phyloP scores from a whole-genome alignment of 2,329 filamentous ascomycete species.

The Magnaporthales sp. region DNA sequence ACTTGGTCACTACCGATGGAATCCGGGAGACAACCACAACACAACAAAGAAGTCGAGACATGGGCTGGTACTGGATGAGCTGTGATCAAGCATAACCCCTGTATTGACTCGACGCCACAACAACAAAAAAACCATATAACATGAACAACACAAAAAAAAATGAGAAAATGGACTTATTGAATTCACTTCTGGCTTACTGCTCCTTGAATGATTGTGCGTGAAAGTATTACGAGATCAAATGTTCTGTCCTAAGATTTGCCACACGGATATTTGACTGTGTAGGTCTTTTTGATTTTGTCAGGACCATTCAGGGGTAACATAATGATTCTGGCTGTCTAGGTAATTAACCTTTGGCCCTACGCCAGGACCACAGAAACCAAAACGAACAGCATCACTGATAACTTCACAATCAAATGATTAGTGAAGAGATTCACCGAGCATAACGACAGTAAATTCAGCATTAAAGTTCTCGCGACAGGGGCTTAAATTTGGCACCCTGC shows the following conservation, averaged over 20 bases:
- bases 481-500: not conserved
- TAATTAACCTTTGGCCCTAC: no score
- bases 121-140: not conserved
- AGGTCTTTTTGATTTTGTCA: no score
- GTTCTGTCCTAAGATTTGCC: no score
- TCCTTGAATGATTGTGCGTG: not conserved
- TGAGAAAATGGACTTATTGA: not conserved
- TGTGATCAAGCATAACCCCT: not conserved
- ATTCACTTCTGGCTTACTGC: constrained; percentile 2
- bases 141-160: constrained; percentile 3
- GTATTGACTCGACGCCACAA: not conserved
- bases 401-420: no score
- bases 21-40: not conserved
- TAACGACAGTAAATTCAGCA: not conserved
- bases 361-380: no score
- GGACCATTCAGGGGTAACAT: no score
- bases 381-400: not conserved
- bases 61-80: not conserved
- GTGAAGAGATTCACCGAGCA: not conserved
- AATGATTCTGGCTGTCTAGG: no score
- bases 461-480: not conserved
- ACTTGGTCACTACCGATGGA: not conserved
- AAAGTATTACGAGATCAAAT: not conserved
- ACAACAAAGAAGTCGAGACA: not conserved
- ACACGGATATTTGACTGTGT: no score